These are phyloP conservation scores for Dissophora globulifera DNA, from an alignment of 192 early-diverging fungal species.

Conservation along the genomic window DNA sequence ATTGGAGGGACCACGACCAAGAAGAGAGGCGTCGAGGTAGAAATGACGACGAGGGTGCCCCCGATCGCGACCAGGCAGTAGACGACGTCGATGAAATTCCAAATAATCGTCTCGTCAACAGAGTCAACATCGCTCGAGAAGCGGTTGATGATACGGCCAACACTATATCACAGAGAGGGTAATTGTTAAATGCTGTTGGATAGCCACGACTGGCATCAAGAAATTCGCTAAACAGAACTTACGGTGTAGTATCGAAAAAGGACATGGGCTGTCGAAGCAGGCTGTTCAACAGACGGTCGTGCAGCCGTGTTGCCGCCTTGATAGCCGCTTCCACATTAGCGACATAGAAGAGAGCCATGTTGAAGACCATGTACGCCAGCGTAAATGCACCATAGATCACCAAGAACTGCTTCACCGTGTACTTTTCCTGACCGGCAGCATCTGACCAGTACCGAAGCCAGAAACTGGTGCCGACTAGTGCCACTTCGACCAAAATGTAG, in stretches of 20 bases:
- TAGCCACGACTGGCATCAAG: neutral
- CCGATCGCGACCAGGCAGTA: constrained; percentile 53
- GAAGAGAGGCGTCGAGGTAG: constrained; percentile 54
- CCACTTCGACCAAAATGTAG: constrained; percentile 24
- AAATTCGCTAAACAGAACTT: constrained; percentile 18
- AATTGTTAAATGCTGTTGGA: neutral
- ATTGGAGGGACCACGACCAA: constrained; percentile 59
- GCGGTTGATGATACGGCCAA: constrained; percentile 89
- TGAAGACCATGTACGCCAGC: constrained; percentile 24
- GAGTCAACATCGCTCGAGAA: constrained; percentile 90
- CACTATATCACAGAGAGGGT: constrained; percentile 50
- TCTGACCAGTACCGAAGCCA: constrained; percentile 33
- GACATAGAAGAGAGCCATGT: constrained; percentile 31
- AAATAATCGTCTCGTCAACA: constrained; percentile 79
- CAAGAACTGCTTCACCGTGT: constrained; percentile 24
- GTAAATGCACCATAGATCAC: constrained; percentile 26
- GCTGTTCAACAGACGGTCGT: constrained; percentile 45
- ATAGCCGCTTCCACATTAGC: constrained; percentile 34
- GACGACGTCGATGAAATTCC: constrained; percentile 54
- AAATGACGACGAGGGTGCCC: constrained; percentile 55
- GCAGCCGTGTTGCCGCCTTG: constrained; percentile 41
- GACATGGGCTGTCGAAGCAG: constrained; percentile 35
- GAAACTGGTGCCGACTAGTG: constrained; percentile 25
- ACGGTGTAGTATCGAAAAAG: constrained; percentile 45
- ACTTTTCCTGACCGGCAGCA: constrained; percentile 15